These are phyloP conservation scores for Nyssa sinensis DNA, from an alignment of 148 eudicot genomes.

Conservation along the genomic window DNA sequence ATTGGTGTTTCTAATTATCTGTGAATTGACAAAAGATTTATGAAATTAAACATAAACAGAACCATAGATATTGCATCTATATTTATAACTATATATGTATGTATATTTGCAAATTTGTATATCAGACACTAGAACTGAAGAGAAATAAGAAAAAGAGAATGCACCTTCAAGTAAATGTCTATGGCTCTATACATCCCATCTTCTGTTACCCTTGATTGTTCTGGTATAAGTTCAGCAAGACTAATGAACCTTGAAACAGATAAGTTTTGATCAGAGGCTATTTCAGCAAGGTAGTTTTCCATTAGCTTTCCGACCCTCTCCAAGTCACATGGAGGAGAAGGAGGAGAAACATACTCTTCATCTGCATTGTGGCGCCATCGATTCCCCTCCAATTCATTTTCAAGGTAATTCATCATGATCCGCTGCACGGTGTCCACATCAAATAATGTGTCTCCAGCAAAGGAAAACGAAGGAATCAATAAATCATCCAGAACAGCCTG, in stretches of 20 bases:
- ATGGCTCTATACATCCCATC: slow-evolving; percentile 92
- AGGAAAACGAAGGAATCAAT: slow-evolving; percentile 77
- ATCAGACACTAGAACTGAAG: background rate
- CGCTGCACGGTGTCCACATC: slow-evolving; percentile 86
- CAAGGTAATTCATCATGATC: slow-evolving; percentile 63
- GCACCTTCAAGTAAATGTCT: slow-evolving; percentile 87
- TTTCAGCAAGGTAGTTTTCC: slow-evolving; percentile 77
- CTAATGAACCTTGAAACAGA: slow-evolving; percentile 59
- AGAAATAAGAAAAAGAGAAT: slow-evolving; percentile 7
- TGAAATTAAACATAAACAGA: background rate
- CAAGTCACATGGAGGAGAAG: slow-evolving; percentile 36
- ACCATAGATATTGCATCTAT: no score
- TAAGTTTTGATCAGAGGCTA: slow-evolving; percentile 76
- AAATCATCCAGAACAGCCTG: slow-evolving; percentile 89
- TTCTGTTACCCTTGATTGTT: slow-evolving; percentile 65
- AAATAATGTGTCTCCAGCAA: slow-evolving; percentile 69
- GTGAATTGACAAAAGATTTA: background rate
- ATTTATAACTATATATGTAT: background rate
- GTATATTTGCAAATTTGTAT: background rate
- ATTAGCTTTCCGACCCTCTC: slow-evolving; percentile 78
- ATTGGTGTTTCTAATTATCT: no score
- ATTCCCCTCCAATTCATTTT: slow-evolving; percentile 45
- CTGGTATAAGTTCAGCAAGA: slow-evolving; percentile 79
- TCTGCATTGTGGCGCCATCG: slow-evolving; percentile 29
- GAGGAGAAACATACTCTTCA: slow-evolving; percentile 37